Base-by-base conservation (phyloP, 1,284 basidiomycete species). In the Somion occarium region DNA sequence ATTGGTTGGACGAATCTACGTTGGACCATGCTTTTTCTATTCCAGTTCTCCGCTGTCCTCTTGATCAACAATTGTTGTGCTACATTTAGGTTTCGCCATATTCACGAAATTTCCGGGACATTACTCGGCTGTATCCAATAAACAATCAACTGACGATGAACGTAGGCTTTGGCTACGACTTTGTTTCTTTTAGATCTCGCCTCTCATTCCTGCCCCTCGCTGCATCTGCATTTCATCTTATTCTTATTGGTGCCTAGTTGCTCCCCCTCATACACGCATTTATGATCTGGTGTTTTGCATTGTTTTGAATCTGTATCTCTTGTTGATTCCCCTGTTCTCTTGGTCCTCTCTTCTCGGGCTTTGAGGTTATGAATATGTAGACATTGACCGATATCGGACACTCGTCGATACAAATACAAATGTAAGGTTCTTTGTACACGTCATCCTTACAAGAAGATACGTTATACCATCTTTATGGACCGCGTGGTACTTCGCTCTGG, bases 231-330 rank as follows among this genome's bases (percentile, higher is more conserved):
- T 49, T 49, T 49, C 22, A 24, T 4, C 15, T 42, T 38, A 23
- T 41, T 15, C 38, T 49, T 49, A 49, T 49, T 26, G 47, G 38
- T 27, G 22, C 7, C 25, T n/a, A 15, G 19, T 34, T 38, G 20
- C 15, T 15, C 47, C 34, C 44, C 20, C 26, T 37, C 46, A 49
- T 49, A 49, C 47, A 49, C 47, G 47, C 26, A 23, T 49, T n/a
- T 37, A 38, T 38, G 15, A 15, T 5, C 44, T n/a, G n/a, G n/a
- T n/a, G 11, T 37, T 37, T 39, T 15, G 38, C 38, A 39, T 39
- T 39, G 38, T 15, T 39, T 26, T 46, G 44, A 34, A 15, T n/a
- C 12, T 22, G 25, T 23, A 27, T 46, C 34, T 46, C 34, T 18
- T 46, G 12, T 46, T 22, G 24, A 5, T 46, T 26, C 34, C 44